phyloP scores from a whole-genome alignment of 306 rosid genomes.

The Elaeagnus macrophylla region DNA sequence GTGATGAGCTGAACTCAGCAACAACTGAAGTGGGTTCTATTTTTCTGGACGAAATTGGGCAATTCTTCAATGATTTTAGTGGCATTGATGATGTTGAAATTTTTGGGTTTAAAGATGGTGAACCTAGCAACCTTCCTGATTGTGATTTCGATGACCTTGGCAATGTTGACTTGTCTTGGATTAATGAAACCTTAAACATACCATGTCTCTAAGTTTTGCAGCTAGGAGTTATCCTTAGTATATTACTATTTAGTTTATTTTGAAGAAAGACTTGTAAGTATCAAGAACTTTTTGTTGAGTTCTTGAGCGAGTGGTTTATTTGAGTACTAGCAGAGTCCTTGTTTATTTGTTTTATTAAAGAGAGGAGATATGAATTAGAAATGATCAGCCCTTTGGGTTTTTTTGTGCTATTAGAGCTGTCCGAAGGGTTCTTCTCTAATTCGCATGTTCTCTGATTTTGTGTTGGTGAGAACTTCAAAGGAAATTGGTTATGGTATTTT shows the following conservation, averaged over 20 bases:
- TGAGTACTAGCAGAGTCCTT: constrained; percentile 13
- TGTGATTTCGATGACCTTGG: constrained; percentile 54
- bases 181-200: constrained; percentile 44
- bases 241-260: constrained; percentile 7
- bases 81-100: constrained; percentile 34
- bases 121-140: constrained; percentile 57
- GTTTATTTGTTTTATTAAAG: constrained; percentile 11
- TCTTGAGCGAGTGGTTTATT: constrained; percentile 23
- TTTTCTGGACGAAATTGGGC: constrained; percentile 24
- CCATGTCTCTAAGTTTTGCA: constrained; percentile 53
- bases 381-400: constrained; percentile 37
- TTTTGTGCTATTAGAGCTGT: constrained; percentile 58
- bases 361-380: neutral
- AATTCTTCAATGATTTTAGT: constrained; percentile 27
- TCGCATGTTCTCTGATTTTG: too few species aligned
- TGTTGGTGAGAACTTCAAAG: too few species aligned
- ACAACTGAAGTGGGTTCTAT: constrained; percentile 29
- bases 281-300: constrained; percentile 12
- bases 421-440: constrained; percentile 25
- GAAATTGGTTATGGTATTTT: too few species aligned
- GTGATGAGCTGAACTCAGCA: constrained; percentile 16
- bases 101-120: constrained; percentile 36
- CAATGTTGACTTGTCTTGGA: constrained; percentile 49
- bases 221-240: constrained; percentile 16
- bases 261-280: neutral